Percentiles rank a stretch among this genome's conserved stretches.
These are phyloP conservation scores for Trametes polyzona DNA, from an alignment of 1,284 basidiomycete species.

Conservation along the genomic window DNA sequence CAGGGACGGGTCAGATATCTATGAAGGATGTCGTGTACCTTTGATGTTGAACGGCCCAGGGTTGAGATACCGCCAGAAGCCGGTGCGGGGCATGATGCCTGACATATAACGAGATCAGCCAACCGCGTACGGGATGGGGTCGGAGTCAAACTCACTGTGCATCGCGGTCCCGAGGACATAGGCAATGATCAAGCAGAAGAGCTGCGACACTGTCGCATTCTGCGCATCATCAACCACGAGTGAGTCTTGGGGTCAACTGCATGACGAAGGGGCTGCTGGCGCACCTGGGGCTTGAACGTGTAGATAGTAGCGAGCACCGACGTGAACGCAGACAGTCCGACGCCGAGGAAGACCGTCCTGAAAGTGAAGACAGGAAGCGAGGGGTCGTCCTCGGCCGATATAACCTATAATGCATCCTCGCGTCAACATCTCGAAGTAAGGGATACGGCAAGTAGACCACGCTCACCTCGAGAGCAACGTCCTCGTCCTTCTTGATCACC, in stretches of 20 bases:
- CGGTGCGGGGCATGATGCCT: constrained; percentile 49
- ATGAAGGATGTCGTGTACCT: constrained; percentile 25
- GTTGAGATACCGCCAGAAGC: constrained; percentile 57
- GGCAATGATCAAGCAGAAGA: constrained; percentile 61
- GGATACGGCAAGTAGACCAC: neutral
- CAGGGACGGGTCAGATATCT: constrained; percentile 41
- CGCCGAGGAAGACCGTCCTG: constrained; percentile 59
- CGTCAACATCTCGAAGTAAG: neutral
- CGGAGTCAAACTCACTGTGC: constrained; percentile 39
- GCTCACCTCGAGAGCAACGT: constrained; percentile 47
- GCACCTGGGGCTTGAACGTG: constrained; percentile 60
- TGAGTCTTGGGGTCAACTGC: too few relatives aligned
- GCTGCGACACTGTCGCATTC: constrained; percentile 58
- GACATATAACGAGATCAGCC: constrained; percentile 40
- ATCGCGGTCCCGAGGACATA: constrained; percentile 62
- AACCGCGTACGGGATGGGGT: neutral
- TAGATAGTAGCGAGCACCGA: constrained; percentile 61
- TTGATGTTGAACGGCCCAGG: constrained; percentile 66
- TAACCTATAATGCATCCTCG: constrained; percentile 38
- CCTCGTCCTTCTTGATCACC: constrained; percentile 48
- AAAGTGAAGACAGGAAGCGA: constrained; percentile 61
- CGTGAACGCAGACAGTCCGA: constrained; percentile 64
- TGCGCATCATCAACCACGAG: constrained; percentile 34
- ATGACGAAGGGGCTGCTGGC: neutral
- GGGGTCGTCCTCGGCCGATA: constrained; percentile 59